phyloP scores from a whole-genome alignment of 2,329 filamentous ascomycete species.

The Albifimbria verrucaria region DNA sequence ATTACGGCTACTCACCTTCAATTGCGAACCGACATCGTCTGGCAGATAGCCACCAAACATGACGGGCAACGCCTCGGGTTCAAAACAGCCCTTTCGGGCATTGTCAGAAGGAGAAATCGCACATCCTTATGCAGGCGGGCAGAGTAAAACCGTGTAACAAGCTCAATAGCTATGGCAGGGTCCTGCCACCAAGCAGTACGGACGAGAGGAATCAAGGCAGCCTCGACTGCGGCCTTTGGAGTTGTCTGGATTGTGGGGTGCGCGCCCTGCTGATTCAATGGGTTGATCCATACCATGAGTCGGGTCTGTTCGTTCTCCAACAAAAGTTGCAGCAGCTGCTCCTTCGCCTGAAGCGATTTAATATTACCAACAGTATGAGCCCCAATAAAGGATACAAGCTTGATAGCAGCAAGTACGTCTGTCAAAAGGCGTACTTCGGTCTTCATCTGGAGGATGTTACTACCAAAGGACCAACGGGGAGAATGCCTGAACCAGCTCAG shows the following conservation, averaged over 20 bases:
- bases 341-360: conserved; percentile 71
- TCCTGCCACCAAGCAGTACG: conserved; percentile 84
- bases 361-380: conserved; percentile 48
- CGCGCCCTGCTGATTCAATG: conserved; percentile 57
- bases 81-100: conserved; percentile 77
- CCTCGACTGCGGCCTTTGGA: conserved; percentile 35
- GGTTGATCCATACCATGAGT: conserved; percentile 85
- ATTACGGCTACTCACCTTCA: conserved; percentile 59
- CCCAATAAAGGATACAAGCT: conserved; percentile 60
- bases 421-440: conserved; percentile 80
- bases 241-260: conserved; percentile 36
- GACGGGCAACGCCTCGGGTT: conserved; percentile 79
- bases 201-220: conserved; percentile 60
- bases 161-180: conserved; percentile 81
- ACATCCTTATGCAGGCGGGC: conserved; percentile 71
- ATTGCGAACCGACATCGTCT: conserved; percentile 70
- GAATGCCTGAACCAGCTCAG: conserved; percentile 84
- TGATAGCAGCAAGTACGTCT: conserved; percentile 69
- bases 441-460: conserved; percentile 89
- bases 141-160: conserved; percentile 76
- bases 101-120: conserved; percentile 74
- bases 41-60: conserved; percentile 76
- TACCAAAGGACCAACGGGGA: conserved; percentile 92
- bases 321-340: conserved; percentile 76
- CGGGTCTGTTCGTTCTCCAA: conserved; percentile 82